Base-by-base conservation (phyloP, 495 filamentous ascomycete species). In the Neurospora sp. region DNA sequence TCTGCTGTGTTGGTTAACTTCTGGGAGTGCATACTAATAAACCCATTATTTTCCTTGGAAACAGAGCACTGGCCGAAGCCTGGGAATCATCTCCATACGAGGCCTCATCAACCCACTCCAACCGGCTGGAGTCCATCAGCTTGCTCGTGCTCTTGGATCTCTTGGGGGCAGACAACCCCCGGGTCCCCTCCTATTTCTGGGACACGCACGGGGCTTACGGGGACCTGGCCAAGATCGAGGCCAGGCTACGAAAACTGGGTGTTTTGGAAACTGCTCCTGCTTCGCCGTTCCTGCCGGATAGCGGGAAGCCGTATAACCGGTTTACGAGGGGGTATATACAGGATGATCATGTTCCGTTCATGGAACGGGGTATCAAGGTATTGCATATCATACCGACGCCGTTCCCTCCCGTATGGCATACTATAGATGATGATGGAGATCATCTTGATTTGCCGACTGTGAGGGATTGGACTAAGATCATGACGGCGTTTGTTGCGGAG, bases 171-270 rank as follows among this genome's bases (percentile, higher is more conserved):
- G 78, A 87, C 12, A 81, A 87, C 18, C 96, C 96, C 3, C 84
- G 76, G 1, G 86, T 99, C 11, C 91, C 91, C 6, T 94, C 92
- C 0, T 96, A 93, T 78, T 98, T 95, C 81, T 85, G 86, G 69
- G 91, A 91, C 6, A 98, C 96, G 1, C 96, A 99, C 76, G 98
- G 95, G 95, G 94, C 95, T 10, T 99, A 99, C 78, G 84, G 87
- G 74, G 85, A 85, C 23, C 83, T 98, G 77, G 90, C 91, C 0
- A 76, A 74, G 1, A 79, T 94, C 38, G 96, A 98, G 82, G 76
- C 82, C 11, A 90, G 93, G 9, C 82, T 99, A 72, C 88, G 93
- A 27, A 81, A 83, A 16, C 79, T 84, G 72, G 77, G 72, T 18
- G 71, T 84, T 40, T 73, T 86, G 8, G 82, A 86, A 71, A 81